A percentile compares a stretch with the other conserved stretches of the same genome.
Conservation (phyloP, 1,284 basidiomycete species). For the Leccinum subfulvum region DNA sequence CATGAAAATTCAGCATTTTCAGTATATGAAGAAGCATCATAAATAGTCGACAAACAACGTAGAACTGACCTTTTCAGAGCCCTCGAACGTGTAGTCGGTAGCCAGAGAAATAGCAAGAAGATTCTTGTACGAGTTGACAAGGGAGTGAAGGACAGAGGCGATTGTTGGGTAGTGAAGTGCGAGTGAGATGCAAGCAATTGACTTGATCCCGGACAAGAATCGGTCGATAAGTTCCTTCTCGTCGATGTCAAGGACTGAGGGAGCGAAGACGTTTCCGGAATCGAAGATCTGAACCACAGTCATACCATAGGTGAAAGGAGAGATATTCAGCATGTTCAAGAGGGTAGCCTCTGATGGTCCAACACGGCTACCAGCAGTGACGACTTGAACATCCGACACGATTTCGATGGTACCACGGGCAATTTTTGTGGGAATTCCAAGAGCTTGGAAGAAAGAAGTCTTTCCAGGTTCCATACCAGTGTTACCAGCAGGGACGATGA, state of each 20-base stretch:
- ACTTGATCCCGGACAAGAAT: conserved; percentile 92
- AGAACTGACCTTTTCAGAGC: conserved; percentile 79
- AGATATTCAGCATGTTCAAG: conserved; percentile 99
- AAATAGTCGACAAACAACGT: conserved; percentile 1
- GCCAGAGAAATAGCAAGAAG: conserved; percentile 86
- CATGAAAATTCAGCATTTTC: conserved; percentile 74
- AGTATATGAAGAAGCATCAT: conserved; percentile 66
- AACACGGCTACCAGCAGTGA: conserved; percentile 88
- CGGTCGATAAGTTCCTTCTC: conserved; percentile 89
- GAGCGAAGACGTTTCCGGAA: conserved; percentile 87
- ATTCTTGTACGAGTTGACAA: conserved; percentile 99
- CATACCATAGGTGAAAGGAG: conserved; percentile 99
- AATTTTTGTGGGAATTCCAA: conserved; percentile 99
- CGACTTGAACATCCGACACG: conserved; percentile 95
- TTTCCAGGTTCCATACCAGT: conserved; percentile 99
- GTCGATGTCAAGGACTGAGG: conserved; percentile 91
- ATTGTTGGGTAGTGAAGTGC: conserved; percentile 96
- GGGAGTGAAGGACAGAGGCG: conserved; percentile 89
- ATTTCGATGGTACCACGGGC: conserved; percentile 99
- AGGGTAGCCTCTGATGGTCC: conserved; percentile 96
- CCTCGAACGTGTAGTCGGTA: conserved; percentile 96
- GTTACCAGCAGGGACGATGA: conserved; percentile 92
- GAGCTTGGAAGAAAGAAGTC: conserved; percentile 99
- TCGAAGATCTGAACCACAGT: conserved; percentile 93
- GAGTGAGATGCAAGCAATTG: conserved; percentile 93